Conservation (phyloP, 2,329 filamentous ascomycete genomes). For the Bertia moriformis region DNA sequence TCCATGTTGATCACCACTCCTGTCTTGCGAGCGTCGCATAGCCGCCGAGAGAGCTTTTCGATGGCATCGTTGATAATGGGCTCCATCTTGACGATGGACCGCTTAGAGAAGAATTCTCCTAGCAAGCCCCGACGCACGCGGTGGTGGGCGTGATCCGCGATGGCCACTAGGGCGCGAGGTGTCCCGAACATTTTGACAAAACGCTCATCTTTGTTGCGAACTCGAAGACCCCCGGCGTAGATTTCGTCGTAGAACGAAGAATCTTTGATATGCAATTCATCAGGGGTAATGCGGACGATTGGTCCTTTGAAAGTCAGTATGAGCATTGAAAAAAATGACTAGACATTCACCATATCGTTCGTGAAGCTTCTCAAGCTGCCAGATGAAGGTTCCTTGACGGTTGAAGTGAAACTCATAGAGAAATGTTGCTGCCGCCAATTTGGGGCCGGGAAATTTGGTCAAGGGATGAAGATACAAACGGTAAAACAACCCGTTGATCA, state of each 20-base stretch:
- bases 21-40: conserved; percentile 4
- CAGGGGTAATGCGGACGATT: conserved; percentile 16
- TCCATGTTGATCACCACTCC: conserved; percentile 4
- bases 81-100: conserved; percentile 8
- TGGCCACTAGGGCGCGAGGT: conserved; percentile 4
- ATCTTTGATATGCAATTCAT: conserved; percentile 16
- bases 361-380: conserved; percentile 8
- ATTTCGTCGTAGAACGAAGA: conserved; percentile 12
- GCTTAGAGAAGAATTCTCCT: conserved; percentile 9
- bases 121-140: conserved; percentile 8
- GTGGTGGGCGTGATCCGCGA: conserved; percentile 8
- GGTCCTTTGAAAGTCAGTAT: conserved; percentile 9
- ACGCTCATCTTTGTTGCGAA: conserved; percentile 5
- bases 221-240: conserved; percentile 5
- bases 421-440: conserved; percentile 8
- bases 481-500: background rate
- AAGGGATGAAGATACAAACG: background rate
- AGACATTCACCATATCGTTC: conserved; percentile 8
- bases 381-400: conserved; percentile 7
- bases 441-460: conserved; percentile 8
- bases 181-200: background rate
- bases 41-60: conserved; percentile 6
- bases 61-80: conserved; percentile 5
- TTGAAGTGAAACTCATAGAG: conserved; percentile 11
- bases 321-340: background rate